Base-by-base conservation (phyloP, 1,139 yeast genomes). In the Insectozyma bohioensis region DNA sequence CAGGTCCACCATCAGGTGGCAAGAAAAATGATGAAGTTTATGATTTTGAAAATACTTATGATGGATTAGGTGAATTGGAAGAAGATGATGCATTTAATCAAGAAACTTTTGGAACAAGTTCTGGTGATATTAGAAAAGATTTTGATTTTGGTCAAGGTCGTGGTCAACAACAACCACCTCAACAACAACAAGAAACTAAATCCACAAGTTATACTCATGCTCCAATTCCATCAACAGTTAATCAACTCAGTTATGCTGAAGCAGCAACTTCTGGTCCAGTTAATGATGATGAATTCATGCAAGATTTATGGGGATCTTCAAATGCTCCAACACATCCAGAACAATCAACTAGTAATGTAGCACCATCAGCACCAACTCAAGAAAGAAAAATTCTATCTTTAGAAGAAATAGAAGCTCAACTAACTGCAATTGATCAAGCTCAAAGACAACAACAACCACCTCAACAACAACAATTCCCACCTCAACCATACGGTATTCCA, bases 1-100 rank as follows among this genome's bases (percentile, higher is more conserved):
- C 54, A 42, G 72, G 61, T 11, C 72, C 77, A 7, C 68, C 68
- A 10, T 20, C 26, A 17, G 33, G 54, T 41, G 30, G 43, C 24
- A n/a, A n/a, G n/a, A 22, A 37, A 22, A 36, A 40, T 9, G 39
- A 38, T 21, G 63, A 72, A 40, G 61, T 64, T 3, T 76, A 73
- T 48, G 94, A 85, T 51, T 88, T 85, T 52, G 94, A 86, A 48
- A 95, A 87, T 34, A 81, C 95, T 12, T 85, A 85, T 53, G 86
- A 83, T 43, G 90, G 90, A 3, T 71, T 84, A 38, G 92, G 88
- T 2, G 85, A 76, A 19, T 71, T 71, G 40, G 94, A 84, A 43
- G 80, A 76, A 21, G 88, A 82, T 39, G 97, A 88, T 54, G 88
- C 81, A 34, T 68, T 86, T 49, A 90, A 90, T 54, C 85, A 80